A percentile compares a stretch with the other conserved stretches of the same genome.
Evolutionary conservation across 305 asterid species (phyloP).

Genomic region (Striga hermonthica): DNA sequence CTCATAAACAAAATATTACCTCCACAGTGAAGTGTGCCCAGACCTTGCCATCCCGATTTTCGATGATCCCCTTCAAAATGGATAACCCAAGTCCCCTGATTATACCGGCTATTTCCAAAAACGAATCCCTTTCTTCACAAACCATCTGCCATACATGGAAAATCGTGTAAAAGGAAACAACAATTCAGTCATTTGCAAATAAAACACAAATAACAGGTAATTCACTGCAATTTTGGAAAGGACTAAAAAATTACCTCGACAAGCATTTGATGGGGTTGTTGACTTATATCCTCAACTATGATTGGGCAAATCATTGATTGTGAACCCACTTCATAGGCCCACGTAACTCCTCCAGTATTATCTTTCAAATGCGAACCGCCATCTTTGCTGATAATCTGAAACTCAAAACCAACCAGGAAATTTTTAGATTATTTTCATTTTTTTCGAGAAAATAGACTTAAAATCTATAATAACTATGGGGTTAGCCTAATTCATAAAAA

Average conservation of each 20-base stretch:
- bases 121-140: constrained; percentile 65
- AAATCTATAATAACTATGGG: too few relatives aligned
- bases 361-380: constrained; percentile 52
- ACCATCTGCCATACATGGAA: constrained; percentile 53
- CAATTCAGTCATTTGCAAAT: neutral
- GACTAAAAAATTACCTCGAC: constrained; percentile 52
- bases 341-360: constrained; percentile 62
- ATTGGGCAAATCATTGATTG: constrained; percentile 73
- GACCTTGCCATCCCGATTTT: constrained; percentile 56
- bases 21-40: constrained; percentile 80
- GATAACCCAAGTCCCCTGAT: constrained; percentile 72
- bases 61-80: constrained; percentile 74
- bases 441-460: too few relatives aligned
- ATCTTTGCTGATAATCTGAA: constrained; percentile 56
- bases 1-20: constrained; percentile 38
- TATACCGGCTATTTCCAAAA: constrained; percentile 74
- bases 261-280: constrained; percentile 66
- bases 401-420: constrained; percentile 6
- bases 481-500: too few relatives aligned
- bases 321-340: constrained; percentile 83
- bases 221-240: neutral
- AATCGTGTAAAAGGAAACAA: constrained; percentile 3
- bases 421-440: too few relatives aligned
- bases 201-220: constrained; percentile 11
- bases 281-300: constrained; percentile 71